These are phyloP conservation scores for Colletotrichum ledebouriae DNA, from an alignment of 2,329 filamentous ascomycete genomes.

Conservation along the genomic window DNA sequence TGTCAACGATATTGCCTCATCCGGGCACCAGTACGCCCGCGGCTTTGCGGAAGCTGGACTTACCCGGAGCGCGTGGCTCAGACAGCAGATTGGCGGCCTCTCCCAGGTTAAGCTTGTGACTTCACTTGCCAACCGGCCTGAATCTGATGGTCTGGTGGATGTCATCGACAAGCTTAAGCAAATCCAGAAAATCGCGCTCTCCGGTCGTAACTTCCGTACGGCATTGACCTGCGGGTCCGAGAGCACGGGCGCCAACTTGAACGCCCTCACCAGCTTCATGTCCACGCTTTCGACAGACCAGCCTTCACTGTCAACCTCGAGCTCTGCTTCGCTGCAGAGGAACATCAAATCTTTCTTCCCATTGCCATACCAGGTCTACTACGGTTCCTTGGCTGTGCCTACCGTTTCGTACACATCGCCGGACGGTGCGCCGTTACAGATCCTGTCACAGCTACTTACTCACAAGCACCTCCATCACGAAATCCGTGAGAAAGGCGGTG, in stretches of 20 bases:
- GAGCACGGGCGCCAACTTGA: conserved; percentile 77
- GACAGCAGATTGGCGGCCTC: conserved; percentile 90
- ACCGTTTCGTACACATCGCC: conserved; percentile 86
- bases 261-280: conserved; percentile 79
- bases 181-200: conserved; percentile 84
- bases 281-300: conserved; percentile 64
- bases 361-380: conserved; percentile 97
- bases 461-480: conserved; percentile 98
- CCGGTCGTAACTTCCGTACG: conserved; percentile 77
- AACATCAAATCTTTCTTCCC: conserved; percentile 88
- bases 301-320: conserved; percentile 50
- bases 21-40: conserved; percentile 88
- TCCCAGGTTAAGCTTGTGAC: conserved; percentile 90
- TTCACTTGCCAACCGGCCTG: conserved; percentile 79
- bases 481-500: conserved; percentile 96
- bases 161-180: conserved; percentile 86
- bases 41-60: conserved; percentile 86
- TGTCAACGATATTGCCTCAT: conserved; percentile 90
- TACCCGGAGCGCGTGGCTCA: conserved; percentile 77
- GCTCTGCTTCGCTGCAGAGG: conserved; percentile 54
- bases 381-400: conserved; percentile 84
- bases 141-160: conserved; percentile 77
- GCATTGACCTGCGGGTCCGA: conserved; percentile 89
- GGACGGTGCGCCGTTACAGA: conserved; percentile 83
- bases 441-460: conserved; percentile 91